Evolutionary conservation across 139 green algal species (phyloP), one percentile per base, ranked within the genome.

Genomic region (Auxenochlorella protothecoides): DNA sequence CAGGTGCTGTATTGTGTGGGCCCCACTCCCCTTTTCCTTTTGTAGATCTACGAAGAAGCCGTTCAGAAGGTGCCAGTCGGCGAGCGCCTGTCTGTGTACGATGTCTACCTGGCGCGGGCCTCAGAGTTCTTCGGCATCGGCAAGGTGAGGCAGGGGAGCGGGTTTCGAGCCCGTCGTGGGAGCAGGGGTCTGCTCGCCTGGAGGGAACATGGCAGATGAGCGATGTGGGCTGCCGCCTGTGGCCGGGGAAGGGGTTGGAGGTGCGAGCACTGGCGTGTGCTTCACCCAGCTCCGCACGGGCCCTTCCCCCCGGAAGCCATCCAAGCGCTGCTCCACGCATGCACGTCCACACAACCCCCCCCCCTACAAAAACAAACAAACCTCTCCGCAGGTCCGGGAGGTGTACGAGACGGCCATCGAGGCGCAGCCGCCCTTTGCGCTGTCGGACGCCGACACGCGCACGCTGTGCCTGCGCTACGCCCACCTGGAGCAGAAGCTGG

Each of bases 341-440:
- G 6, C 62, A 14, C 27, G 14, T 8, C 44, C 62, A 6, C 62
- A 66, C 62, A 66, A 14, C 62, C 9, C 62, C 44, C 68, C 9
- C n/a, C 60, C 2, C 3, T 12, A 56, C 27, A 44, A 44, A 44
- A 44, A 44, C 27, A 44, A 44, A 44, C 55, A 13, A 4, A 16
- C 15, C 16, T 51, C 60, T 55, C 5, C 69, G 16, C 71, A 92
- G 89, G 86, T 96, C 16, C 86, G 94, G 2, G 92, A 98, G 71
- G 92, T 98, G 69, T 97, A 97, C 71, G 89, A 98, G 81, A 80
- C 72, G 5, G 87, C 88, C 2, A 93, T 96, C 55, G 90, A 97
- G 83, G 84, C 82, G 55, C 78, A 92, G 75, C 78, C 84, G 56
- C 88, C 92, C 0, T 69, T 88, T 57, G 79, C 88, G 10, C 75